A percentile compares a stretch with the other conserved stretches of the same genome.
Conservation (phyloP, 208 protist species). For the Jaenimonas drosophilae region DNA sequence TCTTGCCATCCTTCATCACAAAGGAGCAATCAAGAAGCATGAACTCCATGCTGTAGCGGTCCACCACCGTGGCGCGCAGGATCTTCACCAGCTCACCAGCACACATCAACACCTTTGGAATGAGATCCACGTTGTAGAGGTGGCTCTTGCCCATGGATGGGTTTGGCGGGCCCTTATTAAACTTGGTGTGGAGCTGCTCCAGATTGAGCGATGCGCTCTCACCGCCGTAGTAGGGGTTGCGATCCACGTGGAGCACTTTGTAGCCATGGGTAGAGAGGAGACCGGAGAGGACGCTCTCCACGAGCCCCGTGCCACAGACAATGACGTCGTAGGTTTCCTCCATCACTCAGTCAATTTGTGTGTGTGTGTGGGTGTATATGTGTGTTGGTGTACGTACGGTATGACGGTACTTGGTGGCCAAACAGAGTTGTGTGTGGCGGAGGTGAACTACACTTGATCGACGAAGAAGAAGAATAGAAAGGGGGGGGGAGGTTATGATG, state of each 20-base stretch:
- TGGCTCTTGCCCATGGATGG: slow-evolving; percentile 83
- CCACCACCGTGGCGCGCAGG: slow-evolving; percentile 96
- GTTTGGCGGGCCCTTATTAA: slow-evolving; percentile 76
- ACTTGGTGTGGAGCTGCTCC: slow-evolving; percentile 95
- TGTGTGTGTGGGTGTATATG: background rate
- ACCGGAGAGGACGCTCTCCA: slow-evolving; percentile 97
- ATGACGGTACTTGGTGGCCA: background rate
- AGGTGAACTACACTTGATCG: too few species aligned
- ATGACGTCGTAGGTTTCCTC: slow-evolving; percentile 94
- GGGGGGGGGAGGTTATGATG: too few species aligned
- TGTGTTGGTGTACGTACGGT: background rate
- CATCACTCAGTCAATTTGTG: slow-evolving; percentile 28
- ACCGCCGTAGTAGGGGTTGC: slow-evolving; percentile 99
- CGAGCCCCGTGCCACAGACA: slow-evolving; percentile 99
- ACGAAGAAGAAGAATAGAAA: too few species aligned
- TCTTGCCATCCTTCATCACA: slow-evolving; percentile 92
- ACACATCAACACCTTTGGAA: slow-evolving; percentile 99
- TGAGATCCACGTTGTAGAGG: slow-evolving; percentile 99
- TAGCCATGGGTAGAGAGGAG: slow-evolving; percentile 94
- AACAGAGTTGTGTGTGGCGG: too few species aligned
- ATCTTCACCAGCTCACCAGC: slow-evolving; percentile 96
- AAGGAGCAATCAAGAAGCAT: slow-evolving; percentile 97
- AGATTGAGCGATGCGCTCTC: slow-evolving; percentile 98
- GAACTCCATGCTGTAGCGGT: slow-evolving; percentile 99
- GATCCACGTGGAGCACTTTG: slow-evolving; percentile 99